phyloP scores from a whole-genome alignment of 768 basidiomycete genomes.

The Lactarius hengduanensis region DNA sequence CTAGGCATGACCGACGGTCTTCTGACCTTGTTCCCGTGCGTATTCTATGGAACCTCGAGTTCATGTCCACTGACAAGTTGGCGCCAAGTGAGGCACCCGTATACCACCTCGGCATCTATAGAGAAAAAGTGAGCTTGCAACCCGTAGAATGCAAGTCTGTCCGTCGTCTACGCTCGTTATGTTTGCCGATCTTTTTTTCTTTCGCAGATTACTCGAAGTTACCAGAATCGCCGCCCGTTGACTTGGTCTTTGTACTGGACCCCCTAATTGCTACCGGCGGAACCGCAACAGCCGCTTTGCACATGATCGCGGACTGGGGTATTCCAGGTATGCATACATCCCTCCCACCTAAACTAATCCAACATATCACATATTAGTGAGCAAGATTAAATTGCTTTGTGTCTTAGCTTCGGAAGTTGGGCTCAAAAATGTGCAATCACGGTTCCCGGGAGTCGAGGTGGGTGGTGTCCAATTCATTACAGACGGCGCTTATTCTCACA shows the following conservation, averaged over 20 bases:
- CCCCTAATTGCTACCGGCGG: conserved; percentile 94
- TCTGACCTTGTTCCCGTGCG: conserved; percentile 81
- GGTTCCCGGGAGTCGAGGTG: conserved; percentile 82
- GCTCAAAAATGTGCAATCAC: conserved; percentile 57
- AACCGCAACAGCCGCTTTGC: conserved; percentile 82
- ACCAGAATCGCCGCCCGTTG: conserved; percentile 70
- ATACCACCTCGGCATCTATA: conserved; percentile 86
- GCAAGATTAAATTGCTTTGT: conserved; percentile 76
- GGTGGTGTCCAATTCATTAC: conserved; percentile 22
- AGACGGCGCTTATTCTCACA: conserved; percentile 1
- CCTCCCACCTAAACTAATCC: not conserved
- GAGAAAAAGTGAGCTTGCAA: conserved; percentile 83
- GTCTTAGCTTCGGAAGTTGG: conserved; percentile 80
- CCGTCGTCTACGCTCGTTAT: not conserved
- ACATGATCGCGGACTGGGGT: conserved; percentile 86
- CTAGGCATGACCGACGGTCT: conserved; percentile 91
- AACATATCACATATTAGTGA: conserved; percentile 39
- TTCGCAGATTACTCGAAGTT: conserved; percentile 84
- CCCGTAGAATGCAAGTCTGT: conserved; percentile 80
- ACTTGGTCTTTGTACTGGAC: conserved; percentile 84
- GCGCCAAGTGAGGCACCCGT: conserved; percentile 66
- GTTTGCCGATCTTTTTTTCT: not conserved
- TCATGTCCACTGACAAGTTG: not conserved
- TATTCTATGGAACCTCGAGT: conserved; percentile 16
- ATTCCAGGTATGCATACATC: conserved; percentile 50